A percentile compares a stretch with the other conserved stretches of the same genome.
Evolutionary conservation across 495 filamentous ascomycete species (phyloP).

Genomic region (Penicillium arizonense): DNA sequence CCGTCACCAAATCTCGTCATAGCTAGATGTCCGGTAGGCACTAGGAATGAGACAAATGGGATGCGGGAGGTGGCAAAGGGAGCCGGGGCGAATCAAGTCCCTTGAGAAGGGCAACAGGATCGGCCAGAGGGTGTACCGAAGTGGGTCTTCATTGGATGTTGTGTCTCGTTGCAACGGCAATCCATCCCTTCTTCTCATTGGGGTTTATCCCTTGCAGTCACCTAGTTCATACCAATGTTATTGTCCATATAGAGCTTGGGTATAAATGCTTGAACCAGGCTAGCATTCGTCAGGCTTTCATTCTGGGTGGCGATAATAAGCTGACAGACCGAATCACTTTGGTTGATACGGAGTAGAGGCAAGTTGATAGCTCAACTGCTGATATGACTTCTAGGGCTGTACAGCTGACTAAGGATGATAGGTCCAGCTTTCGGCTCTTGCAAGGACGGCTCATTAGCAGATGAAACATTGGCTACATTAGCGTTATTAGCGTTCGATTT

Average conservation of each 20-base stretch:
- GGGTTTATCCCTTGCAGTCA: slow-evolving; percentile 22
- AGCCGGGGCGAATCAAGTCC: slow-evolving; percentile 23
- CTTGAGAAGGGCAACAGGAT: slow-evolving; percentile 27
- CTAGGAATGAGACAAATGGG: slow-evolving; percentile 32
- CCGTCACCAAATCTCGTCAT: slow-evolving; percentile 22
- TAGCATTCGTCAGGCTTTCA: not conserved
- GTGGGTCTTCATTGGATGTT: slow-evolving; percentile 28
- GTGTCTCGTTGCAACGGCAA: slow-evolving; percentile 31
- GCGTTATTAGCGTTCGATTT: not conserved
- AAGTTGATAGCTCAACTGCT: slow-evolving; percentile 7
- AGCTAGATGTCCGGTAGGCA: slow-evolving; percentile 13
- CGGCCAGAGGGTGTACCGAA: slow-evolving; percentile 22
- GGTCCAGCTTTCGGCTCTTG: not conserved
- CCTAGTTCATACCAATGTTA: slow-evolving; percentile 15
- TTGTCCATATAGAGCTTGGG: slow-evolving; percentile 5
- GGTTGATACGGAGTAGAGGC: not conserved
- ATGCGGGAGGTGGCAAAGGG: slow-evolving; percentile 14
- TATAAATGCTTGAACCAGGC: slow-evolving; percentile 29
- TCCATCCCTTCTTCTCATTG: slow-evolving; percentile 16
- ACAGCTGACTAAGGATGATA: slow-evolving; percentile 2
- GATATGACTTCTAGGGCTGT: not conserved
- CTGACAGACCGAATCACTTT: not conserved
- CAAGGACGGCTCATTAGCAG: not conserved
- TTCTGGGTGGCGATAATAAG: not conserved
- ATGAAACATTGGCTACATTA: not conserved